Evolutionary conservation across 345 rosid species (phyloP), one percentile per base, ranked within the genome.

Genomic region (Moricandia moricandioides): DNA sequence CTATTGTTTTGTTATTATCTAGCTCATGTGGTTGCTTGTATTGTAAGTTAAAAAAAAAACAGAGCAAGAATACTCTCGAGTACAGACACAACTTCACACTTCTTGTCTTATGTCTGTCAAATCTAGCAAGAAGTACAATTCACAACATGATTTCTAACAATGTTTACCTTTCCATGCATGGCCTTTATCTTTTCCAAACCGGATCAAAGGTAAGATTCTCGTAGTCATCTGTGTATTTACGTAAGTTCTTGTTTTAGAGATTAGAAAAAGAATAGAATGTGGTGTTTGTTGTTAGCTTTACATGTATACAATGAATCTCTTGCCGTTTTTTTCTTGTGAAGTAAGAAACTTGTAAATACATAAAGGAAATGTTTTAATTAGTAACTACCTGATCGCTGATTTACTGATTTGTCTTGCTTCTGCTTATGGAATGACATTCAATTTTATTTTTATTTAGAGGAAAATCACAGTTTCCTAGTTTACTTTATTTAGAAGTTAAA

Each of bases 301-400:
- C 18, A 13, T 67, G 57, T 76, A 76, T 62, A 69, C 64, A 52
- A 29, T 39, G 61, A 37, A 62, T 69, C 27, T 27, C 55, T 35
- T 24, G 35, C 45, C 40, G 37, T 39, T 39, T 26, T 51, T 69
- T 34, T 68, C 57, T 51, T 37, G 31, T 34, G 74, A 52, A 52
- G 35, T n/a, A 8, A 13, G 31, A 49, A 52, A 62, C 34, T 10
- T 69, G 79, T 69, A 76, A 40, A 76, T 76, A 54, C 35, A 29
- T 21, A 33, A 49, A 4, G 26, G 18, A 61, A 56, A 12, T 9
- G 9, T 24, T 21, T 40, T 12, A 26, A 26, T 7, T 13, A 9
- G 17, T 33, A 13, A 51, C 18, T 65, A 8, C n/a, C 45, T 33
- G 64, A 30, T 60, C 64, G 14, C 30, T 59, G 63, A n/a, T 30